phyloP scores from a whole-genome alignment of 2,329 filamentous ascomycete species.

The Lachnellula occidentalis region DNA sequence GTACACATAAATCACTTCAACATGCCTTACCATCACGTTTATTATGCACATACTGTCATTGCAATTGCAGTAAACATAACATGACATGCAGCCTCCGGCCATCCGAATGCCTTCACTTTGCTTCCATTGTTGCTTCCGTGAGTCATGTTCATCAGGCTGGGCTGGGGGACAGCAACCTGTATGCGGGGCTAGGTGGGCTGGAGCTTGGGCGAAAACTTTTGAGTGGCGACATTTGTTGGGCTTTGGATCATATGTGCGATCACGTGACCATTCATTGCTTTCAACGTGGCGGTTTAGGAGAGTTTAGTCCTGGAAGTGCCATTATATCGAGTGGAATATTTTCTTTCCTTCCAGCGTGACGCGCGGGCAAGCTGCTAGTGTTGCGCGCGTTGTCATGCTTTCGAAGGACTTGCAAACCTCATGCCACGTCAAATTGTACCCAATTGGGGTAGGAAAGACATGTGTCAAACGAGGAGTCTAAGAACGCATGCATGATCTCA shows the following conservation, averaged over 20 bases:
- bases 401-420: neutral
- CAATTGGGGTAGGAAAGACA: too few species aligned
- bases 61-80: too few species aligned
- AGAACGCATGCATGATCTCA: too few species aligned
- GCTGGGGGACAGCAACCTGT: neutral
- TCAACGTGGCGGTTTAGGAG: neutral
- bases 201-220: neutral
- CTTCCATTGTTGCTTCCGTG: neutral
- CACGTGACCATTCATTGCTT: neutral
- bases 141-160: neutral
- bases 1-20: too few species aligned
- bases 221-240: neutral
- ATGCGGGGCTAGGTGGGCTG: neutral
- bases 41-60: too few species aligned
- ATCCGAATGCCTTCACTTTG: too few species aligned
- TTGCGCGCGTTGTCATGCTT: neutral
- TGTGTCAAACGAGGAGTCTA: too few species aligned
- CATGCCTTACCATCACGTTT: too few species aligned
- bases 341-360: neutral
- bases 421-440: too few species aligned
- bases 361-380: neutral
- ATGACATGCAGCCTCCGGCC: too few species aligned
- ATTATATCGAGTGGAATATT: neutral
- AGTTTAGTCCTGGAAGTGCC: neutral
- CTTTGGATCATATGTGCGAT: neutral